Conservation (phyloP, 2,329 filamentous ascomycete genomes). For the Aureobasidium uvarum region DNA sequence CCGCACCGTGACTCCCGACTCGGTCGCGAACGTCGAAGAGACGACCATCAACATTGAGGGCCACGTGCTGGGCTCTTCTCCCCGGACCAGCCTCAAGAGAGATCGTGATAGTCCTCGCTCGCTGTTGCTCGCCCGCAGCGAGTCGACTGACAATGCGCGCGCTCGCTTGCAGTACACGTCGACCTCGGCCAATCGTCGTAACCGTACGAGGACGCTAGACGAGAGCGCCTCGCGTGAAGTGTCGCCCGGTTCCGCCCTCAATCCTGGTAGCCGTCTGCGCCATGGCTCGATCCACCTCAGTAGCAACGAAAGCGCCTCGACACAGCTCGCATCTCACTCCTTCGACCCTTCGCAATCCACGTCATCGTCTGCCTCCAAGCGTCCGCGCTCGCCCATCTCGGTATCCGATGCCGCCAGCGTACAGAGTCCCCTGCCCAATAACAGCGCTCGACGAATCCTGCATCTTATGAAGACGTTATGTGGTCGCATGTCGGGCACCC, state of each 20-base stretch:
- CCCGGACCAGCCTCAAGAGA: conserved; percentile 21
- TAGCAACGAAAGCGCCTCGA: not conserved
- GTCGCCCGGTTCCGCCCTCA: conserved; percentile 1
- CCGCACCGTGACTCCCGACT: conserved; percentile 66
- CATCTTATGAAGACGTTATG: conserved; percentile 74
- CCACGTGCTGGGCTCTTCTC: conserved; percentile 24
- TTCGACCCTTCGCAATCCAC: conserved; percentile 22
- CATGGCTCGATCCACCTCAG: conserved; percentile 24
- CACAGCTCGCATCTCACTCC: not conserved
- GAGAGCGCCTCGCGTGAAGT: conserved; percentile 12
- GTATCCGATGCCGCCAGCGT: conserved; percentile 34
- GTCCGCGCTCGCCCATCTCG: conserved; percentile 33
- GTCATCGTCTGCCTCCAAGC: conserved; percentile 31
- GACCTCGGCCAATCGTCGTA: conserved; percentile 12
- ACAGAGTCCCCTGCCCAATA: conserved; percentile 40
- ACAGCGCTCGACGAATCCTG: conserved; percentile 69
- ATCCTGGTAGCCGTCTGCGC: conserved; percentile 11
- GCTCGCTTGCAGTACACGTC: conserved; percentile 6
- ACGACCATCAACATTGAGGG: conserved; percentile 15
- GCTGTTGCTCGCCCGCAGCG: conserved; percentile 16
- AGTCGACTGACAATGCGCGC: conserved; percentile 17
- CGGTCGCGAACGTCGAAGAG: conserved; percentile 21
- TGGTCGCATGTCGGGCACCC: conserved; percentile 74
- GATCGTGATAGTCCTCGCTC: conserved; percentile 24
- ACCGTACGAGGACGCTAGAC: conserved; percentile 18